These are phyloP conservation scores for Aspergillaceae sp. DNA, from an alignment of 2,329 filamentous ascomycete species.

Conservation along the genomic window DNA sequence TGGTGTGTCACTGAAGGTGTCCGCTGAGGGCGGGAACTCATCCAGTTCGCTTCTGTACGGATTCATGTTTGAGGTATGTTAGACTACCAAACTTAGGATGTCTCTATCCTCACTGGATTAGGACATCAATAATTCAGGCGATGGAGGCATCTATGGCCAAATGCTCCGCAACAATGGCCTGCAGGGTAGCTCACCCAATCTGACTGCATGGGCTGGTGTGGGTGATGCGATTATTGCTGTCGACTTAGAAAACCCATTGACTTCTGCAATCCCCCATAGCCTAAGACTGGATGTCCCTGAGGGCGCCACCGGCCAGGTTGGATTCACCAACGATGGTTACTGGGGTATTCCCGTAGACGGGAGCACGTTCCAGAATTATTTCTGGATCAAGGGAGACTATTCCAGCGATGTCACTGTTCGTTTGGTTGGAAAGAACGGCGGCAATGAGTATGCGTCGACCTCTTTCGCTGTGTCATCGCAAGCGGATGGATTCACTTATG, in stretches of 20 bases:
- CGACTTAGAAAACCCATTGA: conserved; percentile 43
- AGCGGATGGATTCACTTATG: conserved; percentile 10
- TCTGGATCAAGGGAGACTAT: conserved; percentile 18
- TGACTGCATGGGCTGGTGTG: conserved; percentile 41
- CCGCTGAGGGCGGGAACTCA: conserved; percentile 27
- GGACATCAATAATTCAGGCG: conserved; percentile 61
- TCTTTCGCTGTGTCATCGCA: conserved; percentile 9
- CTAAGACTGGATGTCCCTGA: conserved; percentile 31
- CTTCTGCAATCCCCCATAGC: conserved; percentile 45
- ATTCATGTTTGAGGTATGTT: conserved; percentile 34
- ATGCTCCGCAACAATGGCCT: conserved; percentile 63
- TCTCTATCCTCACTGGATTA: conserved; percentile 13
- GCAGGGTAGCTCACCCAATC: conserved; percentile 43
- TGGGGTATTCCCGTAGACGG: conserved; percentile 16
- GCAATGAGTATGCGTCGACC: conserved; percentile 11
- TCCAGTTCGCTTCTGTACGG: conserved; percentile 34
- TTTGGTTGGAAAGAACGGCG: conserved; percentile 10
- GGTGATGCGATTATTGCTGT: conserved; percentile 41
- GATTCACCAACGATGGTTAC: conserved; percentile 37
- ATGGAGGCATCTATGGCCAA: conserved; percentile 65
- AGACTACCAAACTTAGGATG: not conserved
- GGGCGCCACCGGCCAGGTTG: conserved; percentile 20
- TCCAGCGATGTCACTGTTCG: conserved; percentile 9
- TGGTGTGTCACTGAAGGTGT: conserved; percentile 6
- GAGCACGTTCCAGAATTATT: conserved; percentile 12